Conservation (phyloP, 2,329 filamentous ascomycete genomes). For the Sporothrix curviconia region DNA sequence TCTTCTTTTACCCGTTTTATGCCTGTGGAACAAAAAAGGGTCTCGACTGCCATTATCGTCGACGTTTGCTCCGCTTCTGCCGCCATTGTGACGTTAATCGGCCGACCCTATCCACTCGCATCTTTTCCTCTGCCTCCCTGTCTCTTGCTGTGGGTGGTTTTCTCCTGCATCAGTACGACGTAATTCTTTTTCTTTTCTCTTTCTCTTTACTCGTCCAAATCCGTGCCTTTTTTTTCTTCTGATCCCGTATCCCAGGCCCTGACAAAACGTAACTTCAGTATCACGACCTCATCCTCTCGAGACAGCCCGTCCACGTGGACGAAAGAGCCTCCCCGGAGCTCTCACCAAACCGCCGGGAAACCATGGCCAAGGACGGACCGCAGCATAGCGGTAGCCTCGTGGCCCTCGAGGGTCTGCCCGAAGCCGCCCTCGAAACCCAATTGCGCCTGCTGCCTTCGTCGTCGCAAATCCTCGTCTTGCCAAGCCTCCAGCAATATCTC, state of each 20-base stretch:
- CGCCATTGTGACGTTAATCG: slow-evolving; percentile 5
- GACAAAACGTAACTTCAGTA: background rate
- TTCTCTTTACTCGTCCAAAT: background rate
- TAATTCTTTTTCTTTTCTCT: background rate
- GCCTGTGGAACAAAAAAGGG: no score
- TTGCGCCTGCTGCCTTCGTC: slow-evolving; percentile 54
- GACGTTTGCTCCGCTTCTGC: slow-evolving; percentile 5
- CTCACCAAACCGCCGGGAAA: background rate
- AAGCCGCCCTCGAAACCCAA: slow-evolving; percentile 51
- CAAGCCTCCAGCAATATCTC: slow-evolving; percentile 43
- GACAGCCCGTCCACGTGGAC: background rate
- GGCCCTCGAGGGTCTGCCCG: slow-evolving; percentile 50
- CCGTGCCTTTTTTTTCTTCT: background rate
- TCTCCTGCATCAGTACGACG: no score
- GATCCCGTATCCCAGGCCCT: background rate
- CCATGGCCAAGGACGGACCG: slow-evolving; percentile 4
- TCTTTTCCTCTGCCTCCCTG: background rate
- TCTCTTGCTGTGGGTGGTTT: background rate
- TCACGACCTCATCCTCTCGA: background rate
- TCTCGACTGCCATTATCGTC: no score
- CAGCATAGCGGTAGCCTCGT: slow-evolving; percentile 45
- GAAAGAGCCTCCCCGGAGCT: slow-evolving; percentile 1
- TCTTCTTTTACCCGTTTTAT: no score
- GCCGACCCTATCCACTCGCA: background rate
- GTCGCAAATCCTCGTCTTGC: slow-evolving; percentile 51